Evolutionary conservation across 2,329 filamentous ascomycete species (phyloP).

Genomic region (Fusarium sterilihyphosum): DNA sequence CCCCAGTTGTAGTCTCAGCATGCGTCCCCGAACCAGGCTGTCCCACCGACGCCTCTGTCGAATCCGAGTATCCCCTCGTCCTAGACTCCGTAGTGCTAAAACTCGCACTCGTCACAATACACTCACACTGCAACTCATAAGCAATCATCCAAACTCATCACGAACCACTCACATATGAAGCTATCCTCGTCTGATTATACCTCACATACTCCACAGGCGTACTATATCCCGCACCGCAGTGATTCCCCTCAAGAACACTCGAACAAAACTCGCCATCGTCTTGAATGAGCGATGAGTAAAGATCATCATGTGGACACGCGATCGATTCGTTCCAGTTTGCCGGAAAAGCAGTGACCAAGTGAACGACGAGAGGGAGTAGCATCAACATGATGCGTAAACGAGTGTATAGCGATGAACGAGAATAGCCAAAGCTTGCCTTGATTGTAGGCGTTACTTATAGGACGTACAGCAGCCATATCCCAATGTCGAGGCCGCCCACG

Average conservation of each 20-base stretch:
- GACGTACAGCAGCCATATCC: not conserved
- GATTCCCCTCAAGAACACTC: conserved; percentile 39
- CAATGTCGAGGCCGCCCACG: conserved; percentile 2
- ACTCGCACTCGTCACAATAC: conserved; percentile 33
- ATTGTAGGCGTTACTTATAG: conserved; percentile 31
- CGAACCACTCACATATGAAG: conserved; percentile 44
- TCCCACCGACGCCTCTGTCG: conserved; percentile 2
- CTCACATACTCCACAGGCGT: conserved; percentile 45
- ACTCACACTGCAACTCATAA: conserved; percentile 41
- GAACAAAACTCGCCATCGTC: conserved; percentile 46
- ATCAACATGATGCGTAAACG: conserved; percentile 38
- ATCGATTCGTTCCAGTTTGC: conserved; percentile 28
- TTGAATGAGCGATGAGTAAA: conserved; percentile 45
- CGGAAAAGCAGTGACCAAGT: conserved; percentile 10
- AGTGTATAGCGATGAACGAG: conserved; percentile 14
- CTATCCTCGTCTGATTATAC: conserved; percentile 44
- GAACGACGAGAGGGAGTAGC: conserved; percentile 22
- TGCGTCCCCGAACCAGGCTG: conserved; percentile 20
- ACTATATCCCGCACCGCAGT: conserved; percentile 35
- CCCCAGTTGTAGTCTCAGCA: not conserved
- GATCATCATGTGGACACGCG: conserved; percentile 42
- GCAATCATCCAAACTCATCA: not conserved
- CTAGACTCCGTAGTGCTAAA: not conserved
- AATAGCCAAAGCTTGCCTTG: not conserved
- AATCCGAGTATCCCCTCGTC: not conserved